Percentiles rank a stretch among this genome's conserved stretches.
Evolutionary conservation across 176 grass and related monocot species (phyloP).

Genomic region (Zea luxurians): DNA sequence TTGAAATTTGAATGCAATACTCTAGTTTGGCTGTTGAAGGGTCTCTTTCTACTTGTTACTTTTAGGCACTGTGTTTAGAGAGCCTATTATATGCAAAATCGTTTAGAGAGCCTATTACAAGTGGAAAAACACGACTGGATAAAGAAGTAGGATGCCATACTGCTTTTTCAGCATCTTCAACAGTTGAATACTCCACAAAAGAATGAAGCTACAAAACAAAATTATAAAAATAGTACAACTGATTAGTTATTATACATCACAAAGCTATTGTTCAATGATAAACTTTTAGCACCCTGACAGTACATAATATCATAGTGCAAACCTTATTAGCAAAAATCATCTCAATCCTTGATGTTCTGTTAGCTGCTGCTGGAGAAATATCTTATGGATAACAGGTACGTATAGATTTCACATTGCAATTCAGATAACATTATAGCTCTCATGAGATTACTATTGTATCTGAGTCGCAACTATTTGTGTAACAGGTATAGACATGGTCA

Average conservation of each 20-base stretch:
- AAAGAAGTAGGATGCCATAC: constrained; percentile 54
- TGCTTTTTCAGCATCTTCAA: constrained; percentile 90
- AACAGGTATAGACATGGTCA: constrained; percentile 20
- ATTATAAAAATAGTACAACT: constrained; percentile 10
- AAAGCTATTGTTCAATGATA: background rate
- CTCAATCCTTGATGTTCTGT: constrained; percentile 77
- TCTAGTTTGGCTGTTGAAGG: constrained; percentile 29
- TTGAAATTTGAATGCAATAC: constrained; percentile 30
- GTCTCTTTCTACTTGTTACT: constrained; percentile 15
- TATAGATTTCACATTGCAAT: constrained; percentile 84
- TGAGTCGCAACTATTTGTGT: constrained; percentile 1
- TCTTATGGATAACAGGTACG: constrained; percentile 97
- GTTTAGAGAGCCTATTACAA: too few relatives aligned
- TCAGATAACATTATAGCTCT: constrained; percentile 10
- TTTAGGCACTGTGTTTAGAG: constrained; percentile 95
- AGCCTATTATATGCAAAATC: constrained; percentile 95
- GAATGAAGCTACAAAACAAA: constrained; percentile 75
- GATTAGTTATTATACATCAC: background rate
- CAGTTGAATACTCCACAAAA: constrained; percentile 84
- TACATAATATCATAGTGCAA: constrained; percentile 5
- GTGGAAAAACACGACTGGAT: background rate
- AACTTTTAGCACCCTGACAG: background rate
- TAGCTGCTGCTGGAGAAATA: constrained; percentile 48
- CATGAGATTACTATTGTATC: constrained; percentile 11
- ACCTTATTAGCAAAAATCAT: constrained; percentile 96